A percentile compares a stretch with the other conserved stretches of the same genome.
Evolutionary conservation across 2,329 filamentous ascomycete species (phyloP).

Genomic region (Claviceps citrina): DNA sequence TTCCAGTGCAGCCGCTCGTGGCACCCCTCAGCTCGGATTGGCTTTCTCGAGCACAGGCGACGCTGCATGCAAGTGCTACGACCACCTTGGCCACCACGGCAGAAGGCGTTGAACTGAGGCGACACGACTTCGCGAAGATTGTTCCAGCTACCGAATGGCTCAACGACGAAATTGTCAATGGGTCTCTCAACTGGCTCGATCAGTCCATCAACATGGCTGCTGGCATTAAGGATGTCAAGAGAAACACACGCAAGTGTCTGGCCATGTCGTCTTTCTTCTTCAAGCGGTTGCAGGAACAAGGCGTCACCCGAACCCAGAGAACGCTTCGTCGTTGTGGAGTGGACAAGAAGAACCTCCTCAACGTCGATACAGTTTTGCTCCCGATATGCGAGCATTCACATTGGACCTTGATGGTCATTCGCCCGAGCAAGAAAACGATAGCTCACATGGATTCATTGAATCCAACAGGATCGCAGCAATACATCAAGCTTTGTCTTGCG

Average conservation of each 20-base stretch:
- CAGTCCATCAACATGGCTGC: slow-evolving; percentile 40
- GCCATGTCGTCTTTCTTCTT: slow-evolving; percentile 54
- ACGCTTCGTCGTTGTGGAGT: slow-evolving; percentile 43
- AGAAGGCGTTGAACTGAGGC: slow-evolving; percentile 33
- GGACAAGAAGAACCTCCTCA: slow-evolving; percentile 43
- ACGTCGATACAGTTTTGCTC: slow-evolving; percentile 52
- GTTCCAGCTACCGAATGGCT: slow-evolving; percentile 47
- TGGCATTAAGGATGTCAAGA: slow-evolving; percentile 33
- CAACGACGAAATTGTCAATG: slow-evolving; percentile 63
- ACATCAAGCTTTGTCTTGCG: slow-evolving; percentile 27
- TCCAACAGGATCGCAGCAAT: slow-evolving; percentile 20
- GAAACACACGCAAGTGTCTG: slow-evolving; percentile 40
- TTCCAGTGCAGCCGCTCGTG: slow-evolving; percentile 15
- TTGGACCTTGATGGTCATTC: slow-evolving; percentile 58
- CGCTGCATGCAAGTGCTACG: slow-evolving; percentile 19
- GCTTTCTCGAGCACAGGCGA: slow-evolving; percentile 13
- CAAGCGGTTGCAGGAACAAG: slow-evolving; percentile 33
- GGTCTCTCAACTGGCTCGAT: slow-evolving; percentile 45
- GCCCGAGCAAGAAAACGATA: slow-evolving; percentile 42
- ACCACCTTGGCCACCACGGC: slow-evolving; percentile 28
- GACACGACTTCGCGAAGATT: slow-evolving; percentile 49
- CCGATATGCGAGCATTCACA: slow-evolving; percentile 51
- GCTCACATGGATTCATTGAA: slow-evolving; percentile 57
- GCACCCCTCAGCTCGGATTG: slow-evolving; percentile 15
- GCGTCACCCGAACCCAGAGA: slow-evolving; percentile 31